Conservation (phyloP, 2,329 filamentous ascomycete genomes). For the Cryphonectria naterciae region DNA sequence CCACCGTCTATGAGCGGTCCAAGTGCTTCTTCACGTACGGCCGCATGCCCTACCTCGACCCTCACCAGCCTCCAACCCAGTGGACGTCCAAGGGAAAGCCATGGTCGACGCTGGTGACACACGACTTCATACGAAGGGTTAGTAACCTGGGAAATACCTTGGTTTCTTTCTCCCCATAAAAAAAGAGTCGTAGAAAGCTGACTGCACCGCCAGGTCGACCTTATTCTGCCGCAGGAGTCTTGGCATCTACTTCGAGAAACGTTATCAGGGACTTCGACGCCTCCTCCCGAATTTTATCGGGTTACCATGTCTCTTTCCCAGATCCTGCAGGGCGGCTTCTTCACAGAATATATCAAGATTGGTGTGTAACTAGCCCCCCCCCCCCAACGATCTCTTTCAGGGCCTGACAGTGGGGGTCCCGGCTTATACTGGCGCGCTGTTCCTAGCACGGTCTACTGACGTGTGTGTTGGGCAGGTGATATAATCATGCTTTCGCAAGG, state of each 20-base stretch:
- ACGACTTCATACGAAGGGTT: conserved; percentile 72
- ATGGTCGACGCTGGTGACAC: conserved; percentile 69
- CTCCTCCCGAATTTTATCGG: conserved; percentile 62
- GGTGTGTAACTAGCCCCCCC: neutral
- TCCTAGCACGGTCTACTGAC: neutral
- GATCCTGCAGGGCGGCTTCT: conserved; percentile 75
- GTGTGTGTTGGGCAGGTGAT: conserved; percentile 58
- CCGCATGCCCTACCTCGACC: conserved; percentile 70
- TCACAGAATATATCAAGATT: conserved; percentile 81
- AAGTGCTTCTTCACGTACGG: conserved; percentile 79
- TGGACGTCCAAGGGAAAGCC: conserved; percentile 75
- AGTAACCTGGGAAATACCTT: conserved; percentile 10
- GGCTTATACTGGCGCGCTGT: neutral
- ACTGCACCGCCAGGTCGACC: conserved; percentile 58
- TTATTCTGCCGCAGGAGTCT: conserved; percentile 71
- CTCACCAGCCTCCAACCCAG: conserved; percentile 70
- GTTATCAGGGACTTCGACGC: conserved; percentile 45
- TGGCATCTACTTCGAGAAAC: conserved; percentile 58
- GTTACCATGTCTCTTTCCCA: conserved; percentile 75
- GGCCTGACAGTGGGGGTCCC: conserved; percentile 5
- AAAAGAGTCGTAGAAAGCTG: neutral
- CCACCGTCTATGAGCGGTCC: conserved; percentile 56
- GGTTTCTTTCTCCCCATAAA: neutral
- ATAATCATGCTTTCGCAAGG: conserved; percentile 85
- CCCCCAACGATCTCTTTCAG: conserved; percentile 50